Percentiles rank a stretch among this genome's conserved stretches.
phyloP scores from a whole-genome alignment of 1,139 yeast species.

The Debaryomyces singareniensis region DNA sequence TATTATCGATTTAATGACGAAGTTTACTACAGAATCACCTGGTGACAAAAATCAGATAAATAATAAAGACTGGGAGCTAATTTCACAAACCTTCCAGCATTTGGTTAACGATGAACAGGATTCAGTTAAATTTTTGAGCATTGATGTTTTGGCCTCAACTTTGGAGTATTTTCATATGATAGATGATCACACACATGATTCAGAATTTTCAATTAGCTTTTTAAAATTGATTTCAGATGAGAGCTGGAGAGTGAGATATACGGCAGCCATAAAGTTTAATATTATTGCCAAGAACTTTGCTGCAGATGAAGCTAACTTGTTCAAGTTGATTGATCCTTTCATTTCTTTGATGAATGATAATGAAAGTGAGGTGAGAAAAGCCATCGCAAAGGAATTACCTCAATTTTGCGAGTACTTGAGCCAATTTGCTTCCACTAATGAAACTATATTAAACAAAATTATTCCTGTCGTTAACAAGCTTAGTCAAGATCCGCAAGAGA shows the following conservation, averaged over 20 bases:
- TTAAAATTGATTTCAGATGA: constrained; percentile 76
- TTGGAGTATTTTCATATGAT: constrained; percentile 56
- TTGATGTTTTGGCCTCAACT: constrained; percentile 77
- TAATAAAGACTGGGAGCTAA: constrained; percentile 61
- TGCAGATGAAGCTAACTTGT: constrained; percentile 43
- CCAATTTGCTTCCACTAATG: constrained; percentile 36
- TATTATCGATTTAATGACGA: constrained; percentile 54
- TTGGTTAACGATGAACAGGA: constrained; percentile 88
- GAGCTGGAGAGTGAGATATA: constrained; percentile 97
- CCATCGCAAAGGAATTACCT: constrained; percentile 87
- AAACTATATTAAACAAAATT: constrained; percentile 59
- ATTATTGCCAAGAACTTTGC: constrained; percentile 64
- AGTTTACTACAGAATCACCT: constrained; percentile 21
- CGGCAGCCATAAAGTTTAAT: constrained; percentile 91
- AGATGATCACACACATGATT: constrained; percentile 51
- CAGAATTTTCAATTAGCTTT: constrained; percentile 50
- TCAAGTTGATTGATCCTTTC: constrained; percentile 62
- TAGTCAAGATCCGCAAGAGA: constrained; percentile 87
- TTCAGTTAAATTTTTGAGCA: constrained; percentile 84
- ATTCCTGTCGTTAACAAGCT: constrained; percentile 80
- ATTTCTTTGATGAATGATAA: constrained; percentile 78
- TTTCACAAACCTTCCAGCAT: constrained; percentile 75
- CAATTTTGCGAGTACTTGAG: constrained; percentile 58
- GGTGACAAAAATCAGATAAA: constrained; percentile 19
- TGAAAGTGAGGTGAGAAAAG: constrained; percentile 95